Evolutionary conservation across 176 grass and related monocot species (phyloP).

Genomic region (Oryza meridionalis): DNA sequence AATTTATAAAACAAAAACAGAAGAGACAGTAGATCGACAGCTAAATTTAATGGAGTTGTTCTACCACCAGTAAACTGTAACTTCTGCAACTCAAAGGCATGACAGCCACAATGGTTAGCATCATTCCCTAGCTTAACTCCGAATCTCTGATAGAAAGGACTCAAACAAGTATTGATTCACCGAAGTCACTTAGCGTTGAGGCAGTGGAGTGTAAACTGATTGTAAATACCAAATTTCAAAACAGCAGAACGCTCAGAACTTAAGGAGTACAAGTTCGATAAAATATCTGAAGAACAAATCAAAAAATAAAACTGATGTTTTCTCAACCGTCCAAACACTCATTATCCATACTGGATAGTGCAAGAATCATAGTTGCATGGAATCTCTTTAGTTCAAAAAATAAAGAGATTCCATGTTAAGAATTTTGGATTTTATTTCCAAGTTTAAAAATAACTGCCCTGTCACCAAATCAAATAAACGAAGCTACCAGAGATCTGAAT

Average conservation of each 20-base stretch:
- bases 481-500: slow-evolving; percentile 9
- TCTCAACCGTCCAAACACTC: background rate
- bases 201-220: slow-evolving; percentile 8
- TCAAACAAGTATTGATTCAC: slow-evolving; percentile 18
- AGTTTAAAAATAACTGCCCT: background rate
- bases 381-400: background rate
- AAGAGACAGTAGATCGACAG: background rate
- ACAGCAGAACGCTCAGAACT: background rate
- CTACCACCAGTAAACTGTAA: slow-evolving; percentile 8
- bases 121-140: background rate
- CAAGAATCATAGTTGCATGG: background rate
- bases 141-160: background rate
- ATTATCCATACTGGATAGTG: background rate
- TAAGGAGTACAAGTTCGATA: background rate
- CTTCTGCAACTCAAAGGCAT: slow-evolving; percentile 23
- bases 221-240: background rate
- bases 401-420: too few relatives aligned
- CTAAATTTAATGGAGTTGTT: background rate
- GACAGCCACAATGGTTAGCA: background rate
- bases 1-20: background rate
- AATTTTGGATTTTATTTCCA: background rate
- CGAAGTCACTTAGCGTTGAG: background rate
- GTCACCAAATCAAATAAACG: slow-evolving; percentile 5
- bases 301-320: background rate
- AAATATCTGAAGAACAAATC: slow-evolving; percentile 1